These are phyloP conservation scores for Lojkania enalia DNA, from an alignment of 2,329 filamentous ascomycete species.

Conservation along the genomic window DNA sequence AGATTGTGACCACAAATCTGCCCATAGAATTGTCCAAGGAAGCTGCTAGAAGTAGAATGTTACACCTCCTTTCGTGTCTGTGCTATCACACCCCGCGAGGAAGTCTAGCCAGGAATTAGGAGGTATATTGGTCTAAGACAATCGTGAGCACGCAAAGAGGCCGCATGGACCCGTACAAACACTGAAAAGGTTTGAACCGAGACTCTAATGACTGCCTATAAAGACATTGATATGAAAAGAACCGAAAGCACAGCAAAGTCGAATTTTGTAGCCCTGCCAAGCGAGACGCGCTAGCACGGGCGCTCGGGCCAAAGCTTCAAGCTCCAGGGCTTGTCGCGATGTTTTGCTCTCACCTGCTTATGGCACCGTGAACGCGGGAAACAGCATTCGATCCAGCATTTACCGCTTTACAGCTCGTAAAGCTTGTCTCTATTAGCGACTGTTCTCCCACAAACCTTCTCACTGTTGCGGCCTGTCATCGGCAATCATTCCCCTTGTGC, in stretches of 20 bases:
- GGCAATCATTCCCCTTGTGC: no score
- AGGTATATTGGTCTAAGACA: constrained; percentile 79
- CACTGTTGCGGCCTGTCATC: no score
- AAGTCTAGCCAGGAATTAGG: constrained; percentile 57
- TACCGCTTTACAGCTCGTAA: no score
- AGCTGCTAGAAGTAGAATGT: constrained; percentile 23
- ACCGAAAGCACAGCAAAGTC: constrained; percentile 27
- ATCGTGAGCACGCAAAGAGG: constrained; percentile 97
- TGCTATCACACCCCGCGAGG: constrained; percentile 50
- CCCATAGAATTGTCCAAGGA: neutral
- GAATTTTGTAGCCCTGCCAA: constrained; percentile 28
- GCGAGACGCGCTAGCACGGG: constrained; percentile 19
- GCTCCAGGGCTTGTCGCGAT: constrained; percentile 18
- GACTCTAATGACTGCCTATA: constrained; percentile 96
- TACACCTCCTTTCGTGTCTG: constrained; percentile 49
- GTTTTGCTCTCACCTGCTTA: no score
- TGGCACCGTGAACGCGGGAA: no score
- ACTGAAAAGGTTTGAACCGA: constrained; percentile 87
- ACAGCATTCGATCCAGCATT: neutral
- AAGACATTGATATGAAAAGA: constrained; percentile 69
- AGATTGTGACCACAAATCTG: no score
- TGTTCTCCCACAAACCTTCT: no score
- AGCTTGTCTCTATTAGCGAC: no score
- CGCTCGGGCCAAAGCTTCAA: constrained; percentile 15
- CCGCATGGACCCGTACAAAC: constrained; percentile 84